These are phyloP conservation scores for Tetradesmus lagerheimii DNA, from an alignment of 139 green algal genomes.

Conservation along the genomic window DNA sequence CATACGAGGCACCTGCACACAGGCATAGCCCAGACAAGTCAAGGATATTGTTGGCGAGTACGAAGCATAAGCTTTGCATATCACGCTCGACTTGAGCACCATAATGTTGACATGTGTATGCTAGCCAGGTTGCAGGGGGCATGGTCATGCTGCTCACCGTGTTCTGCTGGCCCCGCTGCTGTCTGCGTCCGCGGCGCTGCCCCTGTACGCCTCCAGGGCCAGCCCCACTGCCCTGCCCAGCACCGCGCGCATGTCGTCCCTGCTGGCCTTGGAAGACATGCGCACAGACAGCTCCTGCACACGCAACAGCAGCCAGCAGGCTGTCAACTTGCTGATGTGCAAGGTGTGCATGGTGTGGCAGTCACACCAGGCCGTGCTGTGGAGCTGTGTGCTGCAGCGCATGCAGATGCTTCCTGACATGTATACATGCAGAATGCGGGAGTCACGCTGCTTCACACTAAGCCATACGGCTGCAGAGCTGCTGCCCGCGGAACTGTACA, in stretches of 20 bases:
- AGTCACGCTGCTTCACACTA: no score
- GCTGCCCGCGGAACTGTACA: background rate
- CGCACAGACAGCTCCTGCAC: constrained; percentile 35
- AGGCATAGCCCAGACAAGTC: no score
- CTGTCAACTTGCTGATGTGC: no score
- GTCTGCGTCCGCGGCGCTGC: background rate
- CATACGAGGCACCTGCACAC: constrained; percentile 25
- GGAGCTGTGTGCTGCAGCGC: background rate
- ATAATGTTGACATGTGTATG: no score
- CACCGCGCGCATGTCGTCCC: constrained; percentile 37
- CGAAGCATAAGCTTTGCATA: no score
- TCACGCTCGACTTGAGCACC: no score
- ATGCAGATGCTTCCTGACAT: background rate
- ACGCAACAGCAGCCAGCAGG: background rate
- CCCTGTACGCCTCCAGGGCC: constrained; percentile 41
- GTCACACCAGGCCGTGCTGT: background rate
- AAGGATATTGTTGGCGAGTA: no score
- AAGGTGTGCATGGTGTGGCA: background rate
- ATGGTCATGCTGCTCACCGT: no score
- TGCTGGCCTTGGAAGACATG: constrained; percentile 33
- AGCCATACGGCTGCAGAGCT: background rate
- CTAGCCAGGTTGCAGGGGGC: no score
- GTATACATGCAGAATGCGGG: no score
- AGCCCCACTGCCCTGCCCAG: constrained; percentile 35
- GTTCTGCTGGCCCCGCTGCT: constrained; percentile 8